Evolutionary conservation across 768 basidiomycete species (phyloP).

Genomic region (Termitomyces sp.): DNA sequence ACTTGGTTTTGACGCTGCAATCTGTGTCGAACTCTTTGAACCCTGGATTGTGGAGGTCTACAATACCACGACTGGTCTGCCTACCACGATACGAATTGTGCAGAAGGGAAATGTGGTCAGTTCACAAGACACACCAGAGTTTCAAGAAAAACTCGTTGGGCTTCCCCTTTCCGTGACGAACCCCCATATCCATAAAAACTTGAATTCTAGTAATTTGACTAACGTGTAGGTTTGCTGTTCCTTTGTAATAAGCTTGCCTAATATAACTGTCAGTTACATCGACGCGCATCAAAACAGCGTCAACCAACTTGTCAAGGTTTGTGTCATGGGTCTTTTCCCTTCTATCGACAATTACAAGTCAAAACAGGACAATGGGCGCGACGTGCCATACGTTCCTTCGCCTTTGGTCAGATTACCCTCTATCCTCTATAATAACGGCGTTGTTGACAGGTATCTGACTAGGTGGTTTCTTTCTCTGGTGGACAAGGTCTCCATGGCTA

Average conservation of each 20-base stretch:
- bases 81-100: conserved; percentile 24
- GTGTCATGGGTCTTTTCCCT: background rate
- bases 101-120: conserved; percentile 21
- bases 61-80: conserved; percentile 25
- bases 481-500: conserved; percentile 32
- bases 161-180: conserved; percentile 11
- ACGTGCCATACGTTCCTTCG: conserved; percentile 32
- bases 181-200: conserved; percentile 13
- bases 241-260: background rate
- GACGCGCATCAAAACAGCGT: conserved; percentile 31
- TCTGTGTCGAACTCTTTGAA: conserved; percentile 34
- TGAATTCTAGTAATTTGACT: conserved; percentile 23
- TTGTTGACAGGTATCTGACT: background rate
- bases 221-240: conserved; percentile 15
- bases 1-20: conserved; percentile 33
- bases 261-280: conserved; percentile 16
- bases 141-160: conserved; percentile 18
- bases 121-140: conserved; percentile 11
- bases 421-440: background rate
- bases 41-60: conserved; percentile 35
- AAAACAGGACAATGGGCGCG: conserved; percentile 31
- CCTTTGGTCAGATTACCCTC: conserved; percentile 25
- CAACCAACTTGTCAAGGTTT: conserved; percentile 29
- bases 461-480: conserved; percentile 33
- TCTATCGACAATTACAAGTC: background rate